A percentile compares a stretch with the other conserved stretches of the same genome.
Evolutionary conservation across 2,329 filamentous ascomycete species (phyloP).

Genomic region (Neobulgaria alba): DNA sequence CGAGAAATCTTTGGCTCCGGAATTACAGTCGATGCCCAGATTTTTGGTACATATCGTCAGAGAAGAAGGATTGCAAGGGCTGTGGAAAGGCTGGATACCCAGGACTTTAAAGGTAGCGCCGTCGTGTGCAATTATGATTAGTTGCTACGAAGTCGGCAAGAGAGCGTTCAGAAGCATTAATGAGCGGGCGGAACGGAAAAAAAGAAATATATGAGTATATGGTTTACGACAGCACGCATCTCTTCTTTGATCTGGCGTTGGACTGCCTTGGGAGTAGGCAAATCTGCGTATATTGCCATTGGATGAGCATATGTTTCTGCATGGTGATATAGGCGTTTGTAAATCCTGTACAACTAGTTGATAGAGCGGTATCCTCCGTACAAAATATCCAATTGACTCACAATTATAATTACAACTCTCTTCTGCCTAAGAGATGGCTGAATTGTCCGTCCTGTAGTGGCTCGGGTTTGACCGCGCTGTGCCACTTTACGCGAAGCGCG

Average conservation of each 20-base stretch:
- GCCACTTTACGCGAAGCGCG: too few species aligned
- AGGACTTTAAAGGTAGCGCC: slow-evolving; percentile 90
- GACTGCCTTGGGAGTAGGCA: slow-evolving; percentile 7
- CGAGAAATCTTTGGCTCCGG: slow-evolving; percentile 44
- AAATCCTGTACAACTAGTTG: too few species aligned
- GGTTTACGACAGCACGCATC: too few species aligned
- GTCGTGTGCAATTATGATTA: slow-evolving; percentile 98
- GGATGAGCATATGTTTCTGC: slow-evolving; percentile 11
- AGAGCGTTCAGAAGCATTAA: slow-evolving; percentile 74
- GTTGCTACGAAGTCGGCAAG: slow-evolving; percentile 94
- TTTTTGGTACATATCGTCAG: slow-evolving; percentile 88
- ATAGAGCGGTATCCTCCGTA: too few species aligned
- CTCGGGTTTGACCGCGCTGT: too few species aligned
- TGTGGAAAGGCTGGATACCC: slow-evolving; percentile 89
- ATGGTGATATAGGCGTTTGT: slow-evolving; percentile 19
- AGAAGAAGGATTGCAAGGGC: slow-evolving; percentile 68
- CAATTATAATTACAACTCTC: too few species aligned
- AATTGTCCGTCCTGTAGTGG: too few species aligned
- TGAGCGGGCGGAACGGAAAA: slow-evolving; percentile 33
- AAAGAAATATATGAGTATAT: slow-evolving; percentile 14
- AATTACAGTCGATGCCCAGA: slow-evolving; percentile 68
- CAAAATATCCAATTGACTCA: too few species aligned
- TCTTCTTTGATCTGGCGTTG: too few species aligned
- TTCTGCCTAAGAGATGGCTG: too few species aligned
- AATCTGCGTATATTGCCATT: slow-evolving; percentile 6